Conservation (phyloP, 768 basidiomycete genomes). For the Boletales sp. region DNA sequence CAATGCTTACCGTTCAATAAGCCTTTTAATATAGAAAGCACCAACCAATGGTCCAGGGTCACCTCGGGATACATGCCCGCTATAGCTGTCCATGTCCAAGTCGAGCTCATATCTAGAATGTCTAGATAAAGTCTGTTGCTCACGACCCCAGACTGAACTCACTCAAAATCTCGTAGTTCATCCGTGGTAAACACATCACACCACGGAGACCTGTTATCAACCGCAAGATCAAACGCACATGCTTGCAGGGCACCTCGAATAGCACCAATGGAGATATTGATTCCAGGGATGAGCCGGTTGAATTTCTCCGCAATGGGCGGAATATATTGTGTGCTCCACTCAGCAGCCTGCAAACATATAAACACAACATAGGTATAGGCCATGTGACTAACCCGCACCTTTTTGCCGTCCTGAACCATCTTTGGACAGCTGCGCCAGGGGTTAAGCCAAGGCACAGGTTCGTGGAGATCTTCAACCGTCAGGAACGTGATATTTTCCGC, state of each 20-base stretch:
- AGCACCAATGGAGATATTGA: slow-evolving; percentile 29
- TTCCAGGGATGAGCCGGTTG: slow-evolving; percentile 25
- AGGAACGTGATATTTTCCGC: slow-evolving; percentile 21
- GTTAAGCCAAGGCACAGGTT: slow-evolving; percentile 34
- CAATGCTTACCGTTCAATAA: slow-evolving; percentile 23
- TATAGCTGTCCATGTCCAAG: slow-evolving; percentile 32
- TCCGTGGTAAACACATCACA: slow-evolving; percentile 30
- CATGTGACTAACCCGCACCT: background rate
- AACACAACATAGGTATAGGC: background rate
- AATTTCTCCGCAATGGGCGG: slow-evolving; percentile 33
- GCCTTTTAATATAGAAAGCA: slow-evolving; percentile 32
- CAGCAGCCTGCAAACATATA: slow-evolving; percentile 1
- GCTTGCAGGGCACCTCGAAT: slow-evolving; percentile 38
- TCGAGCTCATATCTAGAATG: slow-evolving; percentile 33
- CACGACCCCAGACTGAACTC: slow-evolving; percentile 5
- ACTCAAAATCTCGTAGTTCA: slow-evolving; percentile 35
- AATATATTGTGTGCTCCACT: slow-evolving; percentile 34
- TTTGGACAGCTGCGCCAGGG: slow-evolving; percentile 34
- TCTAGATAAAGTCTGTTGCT: background rate
- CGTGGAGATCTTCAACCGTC: slow-evolving; percentile 28
- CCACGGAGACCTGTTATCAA: slow-evolving; percentile 33
- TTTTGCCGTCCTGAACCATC: background rate
- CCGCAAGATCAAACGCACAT: slow-evolving; percentile 36
- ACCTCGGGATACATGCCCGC: slow-evolving; percentile 29
- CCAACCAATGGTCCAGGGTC: slow-evolving; percentile 34